phyloP scores from a whole-genome alignment of 331 rosid genomes.

The Malus hybrid region DNA sequence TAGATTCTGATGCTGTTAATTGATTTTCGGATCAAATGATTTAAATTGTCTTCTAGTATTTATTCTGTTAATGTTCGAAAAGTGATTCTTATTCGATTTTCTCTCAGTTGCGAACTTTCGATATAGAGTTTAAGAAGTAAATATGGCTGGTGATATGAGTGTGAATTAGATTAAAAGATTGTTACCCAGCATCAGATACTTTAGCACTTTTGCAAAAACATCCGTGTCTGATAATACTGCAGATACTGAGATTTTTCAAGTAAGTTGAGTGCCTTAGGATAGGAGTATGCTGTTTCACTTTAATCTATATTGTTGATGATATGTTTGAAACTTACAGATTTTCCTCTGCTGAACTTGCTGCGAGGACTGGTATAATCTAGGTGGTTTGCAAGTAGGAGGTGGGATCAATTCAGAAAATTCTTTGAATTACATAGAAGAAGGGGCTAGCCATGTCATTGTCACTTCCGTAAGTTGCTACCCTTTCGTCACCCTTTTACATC shows the following conservation, averaged over 20 bases:
- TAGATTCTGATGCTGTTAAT: not conserved
- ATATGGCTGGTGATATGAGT: not conserved
- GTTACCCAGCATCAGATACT: not conserved
- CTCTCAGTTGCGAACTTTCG: not conserved
- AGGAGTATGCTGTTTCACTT: constrained; percentile 1
- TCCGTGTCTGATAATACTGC: not conserved
- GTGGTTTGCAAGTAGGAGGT: constrained; percentile 92
- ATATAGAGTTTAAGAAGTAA: not conserved
- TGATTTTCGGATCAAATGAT: not conserved
- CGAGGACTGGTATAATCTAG: constrained; percentile 48
- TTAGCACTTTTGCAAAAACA: not conserved
- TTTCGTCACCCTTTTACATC: not conserved
- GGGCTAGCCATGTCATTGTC: constrained; percentile 96
- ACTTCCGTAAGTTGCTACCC: constrained; percentile 56
- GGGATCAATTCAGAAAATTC: constrained; percentile 89
- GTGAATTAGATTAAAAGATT: not conserved
- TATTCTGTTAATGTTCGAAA: not conserved
- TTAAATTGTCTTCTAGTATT: not conserved
- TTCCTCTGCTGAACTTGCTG: constrained; percentile 60
- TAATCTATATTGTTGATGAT: constrained; percentile 32
- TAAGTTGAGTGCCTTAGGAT: not conserved
- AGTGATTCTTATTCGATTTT: not conserved
- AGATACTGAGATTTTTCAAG: not conserved
- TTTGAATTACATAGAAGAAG: constrained; percentile 63
- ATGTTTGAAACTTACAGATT: constrained; percentile 46